Base-by-base conservation (phyloP, 2,329 filamentous ascomycete genomes). In the Aspergillus ochraceus region DNA sequence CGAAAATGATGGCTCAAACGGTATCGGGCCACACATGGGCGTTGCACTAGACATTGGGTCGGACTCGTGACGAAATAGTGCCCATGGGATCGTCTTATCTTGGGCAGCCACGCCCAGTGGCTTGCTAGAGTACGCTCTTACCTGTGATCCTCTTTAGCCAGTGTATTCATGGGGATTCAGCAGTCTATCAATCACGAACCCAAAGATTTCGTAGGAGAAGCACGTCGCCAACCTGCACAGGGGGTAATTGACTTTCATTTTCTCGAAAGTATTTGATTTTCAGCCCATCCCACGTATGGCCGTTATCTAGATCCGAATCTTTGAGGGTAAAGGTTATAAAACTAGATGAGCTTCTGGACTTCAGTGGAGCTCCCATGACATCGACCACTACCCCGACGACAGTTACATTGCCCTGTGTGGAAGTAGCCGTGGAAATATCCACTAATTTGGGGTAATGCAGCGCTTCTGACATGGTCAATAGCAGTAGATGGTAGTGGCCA, bases 341-440 rank as follows among this genome's bases (percentile, higher is more conserved):
- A 67, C 74, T 84, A 82, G 90, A 88, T 24, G 72, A 68, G 22
- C 84, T 82, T 56, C 62, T 77, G 1, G 86, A 86, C 11, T 71
- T 58, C 0, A 78, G 79, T 1, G 86, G 84, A 0, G 80, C 54
- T 6, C 49, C 74, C 58, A 85, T 81, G 52, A 81, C 82, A 66
- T 94, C 90, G 54, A 86, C 84, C 3, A 94, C 84, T 4, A 94
- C 75, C 1, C 91, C 92, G 54, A 92, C 83, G 46, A 95, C 76
- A 74, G 80, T 88, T 63, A 88, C 78, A 6, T 29, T 70, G 63
- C 26, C 65, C 9, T 64, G 51, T 50, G 74, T 57, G 24, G 72
- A 70, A 20, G 54, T 82, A 74, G 61, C 86, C 71, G 62, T 76
- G 69, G 65, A 82, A 73, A 85, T 74, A 47, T 76, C 73, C 5